Percentiles rank a stretch among this genome's conserved stretches.
These are phyloP conservation scores for Penicillium alfredii DNA, from an alignment of 495 filamentous ascomycete species.

Conservation along the genomic window DNA sequence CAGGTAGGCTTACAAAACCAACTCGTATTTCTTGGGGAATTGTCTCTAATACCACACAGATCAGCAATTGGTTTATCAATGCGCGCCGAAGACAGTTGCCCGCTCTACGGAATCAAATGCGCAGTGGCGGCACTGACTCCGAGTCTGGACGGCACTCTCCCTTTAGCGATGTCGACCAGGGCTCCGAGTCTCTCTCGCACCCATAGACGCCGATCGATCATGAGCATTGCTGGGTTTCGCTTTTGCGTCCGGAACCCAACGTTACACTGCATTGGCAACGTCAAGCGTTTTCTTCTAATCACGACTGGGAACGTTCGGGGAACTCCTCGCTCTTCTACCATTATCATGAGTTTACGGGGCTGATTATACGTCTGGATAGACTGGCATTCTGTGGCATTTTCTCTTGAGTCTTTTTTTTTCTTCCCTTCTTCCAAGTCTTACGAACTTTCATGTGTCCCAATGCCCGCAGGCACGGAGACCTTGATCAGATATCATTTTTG, in stretches of 20 bases:
- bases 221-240: neutral
- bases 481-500: slow-evolving; percentile 21
- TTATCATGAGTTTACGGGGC: slow-evolving; percentile 26
- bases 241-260: slow-evolving; percentile 8
- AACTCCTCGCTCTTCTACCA: slow-evolving; percentile 3
- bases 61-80: slow-evolving; percentile 97
- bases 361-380: slow-evolving; percentile 23
- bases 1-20: slow-evolving; percentile 60
- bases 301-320: slow-evolving; percentile 15
- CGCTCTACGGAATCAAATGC: slow-evolving; percentile 51
- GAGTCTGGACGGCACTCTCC: slow-evolving; percentile 37
- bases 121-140: slow-evolving; percentile 30
- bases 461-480: slow-evolving; percentile 9
- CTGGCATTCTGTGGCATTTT: slow-evolving; percentile 19
- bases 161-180: slow-evolving; percentile 38
- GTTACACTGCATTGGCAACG: slow-evolving; percentile 18
- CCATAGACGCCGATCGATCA: slow-evolving; percentile 12
- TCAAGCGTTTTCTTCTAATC: slow-evolving; percentile 20
- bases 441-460: slow-evolving; percentile 6
- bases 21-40: too few species aligned
- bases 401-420: slow-evolving; percentile 5
- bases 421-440: slow-evolving; percentile 9
- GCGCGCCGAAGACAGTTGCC: slow-evolving; percentile 76
- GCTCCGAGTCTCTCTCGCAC: slow-evolving; percentile 32
- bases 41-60: too few species aligned